Base-by-base conservation (phyloP, 2,329 filamentous ascomycete genomes). In the Penicillium concentricum region DNA sequence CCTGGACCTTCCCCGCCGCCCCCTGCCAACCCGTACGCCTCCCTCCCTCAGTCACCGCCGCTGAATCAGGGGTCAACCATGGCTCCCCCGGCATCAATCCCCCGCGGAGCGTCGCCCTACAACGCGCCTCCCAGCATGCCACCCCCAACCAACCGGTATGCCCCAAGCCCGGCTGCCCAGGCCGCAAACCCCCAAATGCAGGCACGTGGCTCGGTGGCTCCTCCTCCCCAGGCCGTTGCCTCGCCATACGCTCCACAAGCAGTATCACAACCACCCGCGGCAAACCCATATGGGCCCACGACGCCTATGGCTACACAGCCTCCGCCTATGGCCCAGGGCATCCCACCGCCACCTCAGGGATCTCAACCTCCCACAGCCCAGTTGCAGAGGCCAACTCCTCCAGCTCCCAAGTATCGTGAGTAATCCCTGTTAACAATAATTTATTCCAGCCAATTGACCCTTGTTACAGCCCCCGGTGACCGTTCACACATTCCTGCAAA, bases 31-130 rank as follows among this genome's bases (percentile, higher is more conserved):
- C 72, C 72, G 34, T 75, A 75, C 56, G 69, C 72, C 34, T 66
- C 70, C 47, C 61, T 73, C 47, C 68, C 75, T 57, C 78, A 70
- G 69, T 76, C 76, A 61, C 79, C 75, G 5, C 73, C 79, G 34
- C 74, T 69, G 16, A 66, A 63, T 32, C 42, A 51, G 28, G 54
- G 54, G 68, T 63, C 73, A 66, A 67, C 65, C n/a, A 74, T 76
- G 64, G 72, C 64, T 16, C 81, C 86, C 41, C 83, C 85, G 20
- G 82, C 69, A 18, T 70, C 69, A 7, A 67, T 91, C 50, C 83
- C 87, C 22, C 87, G 91, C 61, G 91, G 88, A 28, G 83, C 88
- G 5, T 96, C 92, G 26, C 92, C 92, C 6, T 97, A 96, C 74
- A 91, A 92, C 67, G 85, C 89, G 37, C 89, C 92, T 52, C 90